Percentiles rank a stretch among this genome's conserved stretches.
Evolutionary conservation across 116 monocot species (phyloP).

Genomic region (Cymodocea nodosa): DNA sequence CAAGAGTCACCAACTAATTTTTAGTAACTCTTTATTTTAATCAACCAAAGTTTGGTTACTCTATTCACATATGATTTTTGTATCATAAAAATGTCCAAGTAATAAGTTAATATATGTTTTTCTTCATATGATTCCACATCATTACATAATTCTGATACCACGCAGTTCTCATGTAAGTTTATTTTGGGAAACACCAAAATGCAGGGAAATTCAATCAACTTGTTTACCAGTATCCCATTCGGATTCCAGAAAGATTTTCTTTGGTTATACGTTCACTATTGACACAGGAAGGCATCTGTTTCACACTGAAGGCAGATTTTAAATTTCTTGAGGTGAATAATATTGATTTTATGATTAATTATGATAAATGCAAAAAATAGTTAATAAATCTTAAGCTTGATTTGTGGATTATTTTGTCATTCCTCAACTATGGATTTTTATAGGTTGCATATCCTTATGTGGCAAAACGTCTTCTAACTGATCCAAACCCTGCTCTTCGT

Average conservation of each 20-base stretch:
- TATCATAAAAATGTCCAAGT: too few species aligned
- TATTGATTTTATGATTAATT: not conserved
- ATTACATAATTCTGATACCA: too few species aligned
- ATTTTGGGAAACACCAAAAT: not conserved
- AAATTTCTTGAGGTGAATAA: conserved; percentile 94
- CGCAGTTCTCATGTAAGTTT: too few species aligned
- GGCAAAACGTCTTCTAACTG: conserved; percentile 93
- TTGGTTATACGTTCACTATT: conserved; percentile 96
- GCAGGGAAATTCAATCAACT: conserved; percentile 99
- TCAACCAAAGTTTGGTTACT: too few species aligned
- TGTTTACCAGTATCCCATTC: conserved; percentile 94
- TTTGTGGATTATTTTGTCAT: not conserved
- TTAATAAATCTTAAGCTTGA: not conserved
- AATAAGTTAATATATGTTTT: not conserved
- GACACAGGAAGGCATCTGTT: conserved; percentile 99
- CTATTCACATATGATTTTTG: too few species aligned
- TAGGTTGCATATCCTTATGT: conserved; percentile 99
- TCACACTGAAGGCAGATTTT: conserved; percentile 84
- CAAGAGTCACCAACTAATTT: too few species aligned
- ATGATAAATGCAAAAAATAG: not conserved
- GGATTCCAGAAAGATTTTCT: conserved; percentile 97
- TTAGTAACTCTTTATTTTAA: too few species aligned
- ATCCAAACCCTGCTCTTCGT: conserved; percentile 94
- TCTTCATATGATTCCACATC: not conserved
- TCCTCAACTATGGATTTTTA: not conserved